Evolutionary conservation across 1,284 basidiomycete species (phyloP).

Genomic region (Heliocybe sulcata): DNA sequence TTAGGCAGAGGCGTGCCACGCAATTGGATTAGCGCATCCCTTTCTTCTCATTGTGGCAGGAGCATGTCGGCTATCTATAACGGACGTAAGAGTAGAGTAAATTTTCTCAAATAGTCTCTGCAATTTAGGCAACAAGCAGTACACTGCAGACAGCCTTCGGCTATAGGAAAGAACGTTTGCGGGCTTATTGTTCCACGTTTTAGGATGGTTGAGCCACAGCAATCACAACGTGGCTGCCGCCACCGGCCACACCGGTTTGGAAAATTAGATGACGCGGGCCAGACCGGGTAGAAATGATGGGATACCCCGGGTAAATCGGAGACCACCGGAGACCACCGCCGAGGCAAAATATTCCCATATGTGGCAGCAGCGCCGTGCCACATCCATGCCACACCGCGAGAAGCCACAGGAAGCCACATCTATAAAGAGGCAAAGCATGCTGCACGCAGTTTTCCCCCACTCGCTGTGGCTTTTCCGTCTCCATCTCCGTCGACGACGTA

Average conservation of each 20-base stretch:
- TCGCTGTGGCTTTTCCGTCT: neutral
- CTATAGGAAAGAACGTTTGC: neutral
- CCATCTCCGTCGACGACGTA: neutral
- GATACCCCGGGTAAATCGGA: too few species aligned
- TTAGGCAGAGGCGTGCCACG: too few species aligned
- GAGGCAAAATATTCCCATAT: neutral
- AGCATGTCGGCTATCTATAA: neutral
- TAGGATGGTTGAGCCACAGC: neutral
- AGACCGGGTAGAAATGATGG: too few species aligned
- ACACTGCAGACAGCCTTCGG: neutral
- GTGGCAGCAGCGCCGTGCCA: neutral
- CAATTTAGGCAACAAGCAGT: too few species aligned
- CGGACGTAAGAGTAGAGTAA: too few species aligned
- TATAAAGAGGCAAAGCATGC: neutral
- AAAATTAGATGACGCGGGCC: too few species aligned
- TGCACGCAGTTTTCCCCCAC: neutral
- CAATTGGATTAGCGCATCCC: neutral
- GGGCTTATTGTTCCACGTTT: neutral
- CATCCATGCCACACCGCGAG: neutral
- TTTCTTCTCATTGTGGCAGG: neutral
- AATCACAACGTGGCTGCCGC: too few species aligned
- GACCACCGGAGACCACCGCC: neutral
- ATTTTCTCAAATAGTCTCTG: too few species aligned
- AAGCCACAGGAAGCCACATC: neutral
- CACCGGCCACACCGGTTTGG: too few species aligned